Conservation (phyloP, 2,329 filamentous ascomycete genomes). For the Nemania serpens region DNA sequence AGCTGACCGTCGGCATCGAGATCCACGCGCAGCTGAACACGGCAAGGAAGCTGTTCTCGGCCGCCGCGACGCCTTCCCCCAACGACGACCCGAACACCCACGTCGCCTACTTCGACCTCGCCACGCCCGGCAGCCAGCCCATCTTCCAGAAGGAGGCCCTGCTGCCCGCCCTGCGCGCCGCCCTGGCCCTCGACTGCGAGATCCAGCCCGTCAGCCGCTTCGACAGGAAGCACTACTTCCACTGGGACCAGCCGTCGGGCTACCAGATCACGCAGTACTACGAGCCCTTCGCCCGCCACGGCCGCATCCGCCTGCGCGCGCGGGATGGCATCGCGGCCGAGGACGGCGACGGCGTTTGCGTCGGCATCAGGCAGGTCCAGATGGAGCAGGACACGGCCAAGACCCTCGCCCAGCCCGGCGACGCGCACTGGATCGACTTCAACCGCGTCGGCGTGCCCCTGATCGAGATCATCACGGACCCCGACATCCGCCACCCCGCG, state of each 20-base stretch:
- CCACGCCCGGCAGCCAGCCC: conserved; percentile 88
- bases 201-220: conserved; percentile 81
- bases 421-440: conserved; percentile 82
- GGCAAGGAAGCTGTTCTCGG: conserved; percentile 84
- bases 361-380: conserved; percentile 92
- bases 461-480: conserved; percentile 92
- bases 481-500: conserved; percentile 82
- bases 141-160: conserved; percentile 81
- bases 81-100: conserved; percentile 80
- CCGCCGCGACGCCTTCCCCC: conserved; percentile 66
- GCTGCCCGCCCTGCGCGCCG: conserved; percentile 87
- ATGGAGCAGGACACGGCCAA: conserved; percentile 98
- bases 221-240: conserved; percentile 98
- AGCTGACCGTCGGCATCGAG: conserved; percentile 94
- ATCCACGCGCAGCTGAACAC: conserved; percentile 97
- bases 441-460: conserved; percentile 90
- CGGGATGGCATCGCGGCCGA: conserved; percentile 80
- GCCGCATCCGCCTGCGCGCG: conserved; percentile 69
- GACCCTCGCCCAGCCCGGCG: conserved; percentile 77
- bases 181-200: conserved; percentile 79
- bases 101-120: conserved; percentile 85
- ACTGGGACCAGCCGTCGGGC: conserved; percentile 94
- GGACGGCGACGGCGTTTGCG: conserved; percentile 69
- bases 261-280: conserved; percentile 99
- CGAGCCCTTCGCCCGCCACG: conserved; percentile 70